Percentiles rank a stretch among this genome's conserved stretches.
phyloP scores from a whole-genome alignment of 192 early-diverging fungal genomes.

The Dimargaris xerosporica region DNA sequence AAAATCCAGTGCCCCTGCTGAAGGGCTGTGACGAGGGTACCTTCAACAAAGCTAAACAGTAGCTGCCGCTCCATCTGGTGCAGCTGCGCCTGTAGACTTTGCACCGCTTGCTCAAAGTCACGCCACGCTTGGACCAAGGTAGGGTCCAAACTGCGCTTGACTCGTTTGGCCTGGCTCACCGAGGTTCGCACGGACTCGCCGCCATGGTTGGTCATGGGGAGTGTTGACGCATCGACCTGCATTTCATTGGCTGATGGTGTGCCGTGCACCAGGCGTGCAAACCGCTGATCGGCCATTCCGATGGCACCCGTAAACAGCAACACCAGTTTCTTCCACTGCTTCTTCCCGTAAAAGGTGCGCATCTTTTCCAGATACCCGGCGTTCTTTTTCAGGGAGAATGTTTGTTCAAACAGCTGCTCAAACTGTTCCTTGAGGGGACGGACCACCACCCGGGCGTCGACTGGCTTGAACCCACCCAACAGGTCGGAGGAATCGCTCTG shows the following conservation, averaged over 20 bases:
- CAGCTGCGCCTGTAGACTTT: slow-evolving; percentile 60
- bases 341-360: slow-evolving; percentile 46
- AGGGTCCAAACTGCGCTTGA: slow-evolving; percentile 8
- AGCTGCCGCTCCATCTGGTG: slow-evolving; percentile 52
- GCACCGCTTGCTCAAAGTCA: slow-evolving; percentile 42
- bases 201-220: neutral
- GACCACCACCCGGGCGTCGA: slow-evolving; percentile 68
- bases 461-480: slow-evolving; percentile 94
- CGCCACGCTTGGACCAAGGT: slow-evolving; percentile 55
- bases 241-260: no score
- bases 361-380: slow-evolving; percentile 69
- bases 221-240: no score
- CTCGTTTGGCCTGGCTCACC: neutral
- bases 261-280: slow-evolving; percentile 12
- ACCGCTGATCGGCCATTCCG: slow-evolving; percentile 57
- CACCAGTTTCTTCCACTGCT: slow-evolving; percentile 74
- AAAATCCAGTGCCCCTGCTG: slow-evolving; percentile 89
- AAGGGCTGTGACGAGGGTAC: slow-evolving; percentile 78
- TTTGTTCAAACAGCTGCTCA: slow-evolving; percentile 66
- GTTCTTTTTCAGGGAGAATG: slow-evolving; percentile 81
- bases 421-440: slow-evolving; percentile 70
- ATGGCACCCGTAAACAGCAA: slow-evolving; percentile 58
- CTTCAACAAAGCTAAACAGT: slow-evolving; percentile 90
- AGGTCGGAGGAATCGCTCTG: slow-evolving; percentile 90
- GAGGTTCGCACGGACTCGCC: neutral